Conservation (phyloP, 768 basidiomycete genomes). For the Cubamyces lactineus region DNA sequence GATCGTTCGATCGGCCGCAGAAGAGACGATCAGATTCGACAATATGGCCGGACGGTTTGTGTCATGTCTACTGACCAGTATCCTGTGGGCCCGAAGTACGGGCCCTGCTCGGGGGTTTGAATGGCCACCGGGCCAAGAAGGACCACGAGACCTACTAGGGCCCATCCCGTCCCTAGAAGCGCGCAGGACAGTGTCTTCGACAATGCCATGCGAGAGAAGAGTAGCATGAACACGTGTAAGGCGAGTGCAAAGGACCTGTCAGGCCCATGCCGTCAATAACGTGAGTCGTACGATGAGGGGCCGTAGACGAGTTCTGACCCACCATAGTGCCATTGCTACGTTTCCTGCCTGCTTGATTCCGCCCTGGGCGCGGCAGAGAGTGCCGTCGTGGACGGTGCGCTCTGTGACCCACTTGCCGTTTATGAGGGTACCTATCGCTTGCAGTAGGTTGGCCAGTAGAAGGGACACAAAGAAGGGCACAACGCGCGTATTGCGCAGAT, state of each 20-base stretch:
- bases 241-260: slow-evolving; percentile 38
- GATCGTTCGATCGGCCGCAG: too few species aligned
- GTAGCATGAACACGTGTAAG: slow-evolving; percentile 40
- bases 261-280: not conserved
- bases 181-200: slow-evolving; percentile 28
- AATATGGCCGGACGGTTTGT: not conserved
- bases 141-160: slow-evolving; percentile 37
- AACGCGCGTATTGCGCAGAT: slow-evolving; percentile 32
- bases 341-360: slow-evolving; percentile 48
- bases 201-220: slow-evolving; percentile 38
- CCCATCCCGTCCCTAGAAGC: slow-evolving; percentile 42
- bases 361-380: slow-evolving; percentile 38
- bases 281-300: not conserved
- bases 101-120: slow-evolving; percentile 38
- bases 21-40: too few species aligned
- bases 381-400: slow-evolving; percentile 31
- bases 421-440: slow-evolving; percentile 38
- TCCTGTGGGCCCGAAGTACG: slow-evolving; percentile 50
- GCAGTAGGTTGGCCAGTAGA: slow-evolving; percentile 37
- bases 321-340: slow-evolving; percentile 48
- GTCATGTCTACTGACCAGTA: slow-evolving; percentile 37
- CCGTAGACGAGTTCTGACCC: slow-evolving; percentile 30
- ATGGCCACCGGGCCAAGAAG: slow-evolving; percentile 43
- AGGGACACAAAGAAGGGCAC: slow-evolving; percentile 37
- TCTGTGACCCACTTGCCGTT: slow-evolving; percentile 36